These are phyloP conservation scores for Pontederia paniculata DNA, from an alignment of 176 grass and related monocot genomes.

Conservation along the genomic window DNA sequence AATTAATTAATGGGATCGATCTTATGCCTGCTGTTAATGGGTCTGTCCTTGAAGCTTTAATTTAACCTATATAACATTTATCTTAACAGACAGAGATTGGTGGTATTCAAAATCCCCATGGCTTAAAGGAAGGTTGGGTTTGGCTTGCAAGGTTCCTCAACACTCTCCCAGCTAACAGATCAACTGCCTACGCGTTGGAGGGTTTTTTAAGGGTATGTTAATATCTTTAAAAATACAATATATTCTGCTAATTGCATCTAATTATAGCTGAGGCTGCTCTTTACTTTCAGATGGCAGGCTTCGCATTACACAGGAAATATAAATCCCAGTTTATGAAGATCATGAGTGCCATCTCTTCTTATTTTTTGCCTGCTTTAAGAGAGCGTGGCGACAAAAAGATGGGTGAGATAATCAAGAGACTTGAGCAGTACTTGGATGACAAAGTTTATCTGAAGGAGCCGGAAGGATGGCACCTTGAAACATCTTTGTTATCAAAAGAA, in stretches of 20 bases:
- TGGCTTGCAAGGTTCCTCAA: conserved; percentile 86
- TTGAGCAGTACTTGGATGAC: conserved; percentile 54
- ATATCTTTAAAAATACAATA: not conserved
- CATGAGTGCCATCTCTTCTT: conserved; percentile 39
- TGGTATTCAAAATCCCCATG: conserved; percentile 54
- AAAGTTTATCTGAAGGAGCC: conserved; percentile 58
- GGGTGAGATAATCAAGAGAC: conserved; percentile 33
- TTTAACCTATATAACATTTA: not conserved
- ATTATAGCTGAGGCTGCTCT: not conserved
- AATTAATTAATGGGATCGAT: too few relatives aligned
- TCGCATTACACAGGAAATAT: conserved; percentile 55
- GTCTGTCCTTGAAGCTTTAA: not conserved
- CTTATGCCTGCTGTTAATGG: too few relatives aligned
- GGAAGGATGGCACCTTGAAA: conserved; percentile 52
- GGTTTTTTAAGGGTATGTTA: conserved; percentile 61
- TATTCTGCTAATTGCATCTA: conserved; percentile 2
- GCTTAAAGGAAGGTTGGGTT: conserved; percentile 73
- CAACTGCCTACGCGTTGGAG: conserved; percentile 63
- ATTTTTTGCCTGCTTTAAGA: conserved; percentile 60
- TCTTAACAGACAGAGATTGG: conserved; percentile 61
- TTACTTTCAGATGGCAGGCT: conserved; percentile 59
- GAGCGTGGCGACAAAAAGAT: conserved; percentile 36
- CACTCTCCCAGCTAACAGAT: conserved; percentile 51
- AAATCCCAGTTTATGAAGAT: conserved; percentile 70
- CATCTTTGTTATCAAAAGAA: conserved; percentile 31